Evolutionary conservation across 768 basidiomycete genomes (phyloP).

Genomic region (Termitomyces sp.): DNA sequence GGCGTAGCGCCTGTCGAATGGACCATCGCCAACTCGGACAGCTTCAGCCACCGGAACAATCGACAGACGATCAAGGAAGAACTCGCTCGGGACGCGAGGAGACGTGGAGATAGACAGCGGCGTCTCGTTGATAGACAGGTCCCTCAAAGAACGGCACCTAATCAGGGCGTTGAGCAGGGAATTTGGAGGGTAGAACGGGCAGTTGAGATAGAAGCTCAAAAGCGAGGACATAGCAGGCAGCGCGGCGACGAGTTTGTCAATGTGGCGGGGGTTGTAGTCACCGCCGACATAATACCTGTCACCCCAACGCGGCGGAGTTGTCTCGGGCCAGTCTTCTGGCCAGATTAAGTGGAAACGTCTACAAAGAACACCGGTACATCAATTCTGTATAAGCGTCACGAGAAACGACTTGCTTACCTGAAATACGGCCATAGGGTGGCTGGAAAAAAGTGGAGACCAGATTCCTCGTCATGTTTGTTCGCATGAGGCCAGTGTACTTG

Average conservation of each 20-base stretch:
- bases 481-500: constrained; percentile 35
- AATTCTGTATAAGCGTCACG: neutral
- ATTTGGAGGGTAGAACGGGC: constrained; percentile 35
- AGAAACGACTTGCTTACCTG: constrained; percentile 22
- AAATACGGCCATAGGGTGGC: constrained; percentile 31
- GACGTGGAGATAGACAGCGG: constrained; percentile 31
- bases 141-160: constrained; percentile 28
- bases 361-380: neutral
- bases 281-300: constrained; percentile 28
- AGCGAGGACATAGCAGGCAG: constrained; percentile 32
- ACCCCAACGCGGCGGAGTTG: constrained; percentile 34
- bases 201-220: constrained; percentile 29
- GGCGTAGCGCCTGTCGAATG: constrained; percentile 30
- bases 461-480: constrained; percentile 29
- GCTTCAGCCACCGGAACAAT: constrained; percentile 36
- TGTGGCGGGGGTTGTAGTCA: constrained; percentile 29
- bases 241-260: constrained; percentile 30
- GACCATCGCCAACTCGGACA: constrained; percentile 35
- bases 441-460: constrained; percentile 35
- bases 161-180: constrained; percentile 30
- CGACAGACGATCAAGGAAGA: constrained; percentile 28
- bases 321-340: constrained; percentile 42
- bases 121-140: constrained; percentile 34
- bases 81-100: constrained; percentile 24
- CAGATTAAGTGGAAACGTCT: constrained; percentile 34